Evolutionary conservation across 495 filamentous ascomycete species (phyloP).

Genomic region (Penicillium ochrochloron): DNA sequence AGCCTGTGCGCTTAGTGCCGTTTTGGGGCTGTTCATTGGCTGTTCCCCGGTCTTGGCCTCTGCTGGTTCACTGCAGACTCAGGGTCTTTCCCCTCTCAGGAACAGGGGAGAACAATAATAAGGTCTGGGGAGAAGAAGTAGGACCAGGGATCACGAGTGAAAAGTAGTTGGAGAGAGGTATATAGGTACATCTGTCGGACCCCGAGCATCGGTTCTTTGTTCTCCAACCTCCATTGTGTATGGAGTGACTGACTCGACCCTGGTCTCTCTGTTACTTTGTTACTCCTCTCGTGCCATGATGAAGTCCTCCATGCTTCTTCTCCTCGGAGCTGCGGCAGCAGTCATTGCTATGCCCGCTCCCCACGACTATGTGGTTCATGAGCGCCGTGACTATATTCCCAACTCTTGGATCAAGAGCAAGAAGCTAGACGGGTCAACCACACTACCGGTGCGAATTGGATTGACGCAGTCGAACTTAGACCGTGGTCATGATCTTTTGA

Average conservation of each 20-base stretch:
- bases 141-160: not conserved
- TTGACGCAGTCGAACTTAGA: conserved; percentile 59
- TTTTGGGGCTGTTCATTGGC: not conserved
- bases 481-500: conserved; percentile 56
- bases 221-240: conserved; percentile 12
- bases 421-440: conserved; percentile 34
- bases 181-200: conserved; percentile 18
- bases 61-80: not conserved
- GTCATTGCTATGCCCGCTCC: conserved; percentile 37
- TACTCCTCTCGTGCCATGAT: conserved; percentile 24
- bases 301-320: conserved; percentile 37
- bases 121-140: not conserved
- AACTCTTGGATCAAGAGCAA: conserved; percentile 38
- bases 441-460: conserved; percentile 60
- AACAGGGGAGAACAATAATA: not conserved
- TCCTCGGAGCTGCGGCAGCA: conserved; percentile 35
- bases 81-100: not conserved
- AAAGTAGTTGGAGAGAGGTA: not conserved
- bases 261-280: not conserved
- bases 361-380: conserved; percentile 43
- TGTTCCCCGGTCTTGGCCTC: not conserved
- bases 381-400: conserved; percentile 44
- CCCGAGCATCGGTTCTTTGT: not conserved
- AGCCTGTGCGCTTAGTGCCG: not conserved
- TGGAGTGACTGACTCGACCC: conserved; percentile 6